Conservation (phyloP, 1,139 yeast genomes). For the Debaryomyces fabryi region DNA sequence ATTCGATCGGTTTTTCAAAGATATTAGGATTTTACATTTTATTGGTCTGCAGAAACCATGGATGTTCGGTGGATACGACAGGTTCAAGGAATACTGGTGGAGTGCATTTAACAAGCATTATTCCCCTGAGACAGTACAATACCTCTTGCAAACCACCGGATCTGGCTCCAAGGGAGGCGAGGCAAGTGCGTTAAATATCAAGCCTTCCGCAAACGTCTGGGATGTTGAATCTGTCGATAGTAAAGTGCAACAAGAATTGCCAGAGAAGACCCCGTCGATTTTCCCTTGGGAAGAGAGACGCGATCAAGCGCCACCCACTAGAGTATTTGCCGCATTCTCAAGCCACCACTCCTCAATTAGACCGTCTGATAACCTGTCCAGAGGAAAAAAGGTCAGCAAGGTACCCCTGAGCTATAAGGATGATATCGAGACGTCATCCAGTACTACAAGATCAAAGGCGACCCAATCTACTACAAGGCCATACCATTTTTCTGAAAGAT, state of each 20-base stretch:
- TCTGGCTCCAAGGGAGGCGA: constrained; percentile 32
- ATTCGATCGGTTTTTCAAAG: constrained; percentile 28
- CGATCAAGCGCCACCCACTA: constrained; percentile 24
- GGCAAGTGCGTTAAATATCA: constrained; percentile 36
- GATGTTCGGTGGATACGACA: constrained; percentile 22
- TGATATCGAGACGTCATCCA: background rate
- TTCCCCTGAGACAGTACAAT: constrained; percentile 19
- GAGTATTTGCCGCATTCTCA: constrained; percentile 15
- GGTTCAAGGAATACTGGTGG: constrained; percentile 43
- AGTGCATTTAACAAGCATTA: constrained; percentile 29
- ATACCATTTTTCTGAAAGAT: constrained; percentile 9
- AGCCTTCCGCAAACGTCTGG: constrained; percentile 32
- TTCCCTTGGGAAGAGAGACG: constrained; percentile 49
- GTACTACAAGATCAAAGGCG: background rate
- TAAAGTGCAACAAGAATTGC: constrained; percentile 11
- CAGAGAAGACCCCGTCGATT: constrained; percentile 29
- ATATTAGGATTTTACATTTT: constrained; percentile 33
- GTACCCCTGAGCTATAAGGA: background rate
- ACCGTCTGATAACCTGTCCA: background rate
- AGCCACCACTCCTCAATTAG: background rate
- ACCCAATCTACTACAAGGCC: background rate
- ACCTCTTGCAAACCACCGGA: constrained; percentile 15
- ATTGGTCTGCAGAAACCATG: constrained; percentile 36
- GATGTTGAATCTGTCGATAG: constrained; percentile 17
- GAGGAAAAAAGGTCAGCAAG: background rate